Conservation (phyloP, 2,329 filamentous ascomycete species). For the Phyllosticta citribraziliensis region DNA sequence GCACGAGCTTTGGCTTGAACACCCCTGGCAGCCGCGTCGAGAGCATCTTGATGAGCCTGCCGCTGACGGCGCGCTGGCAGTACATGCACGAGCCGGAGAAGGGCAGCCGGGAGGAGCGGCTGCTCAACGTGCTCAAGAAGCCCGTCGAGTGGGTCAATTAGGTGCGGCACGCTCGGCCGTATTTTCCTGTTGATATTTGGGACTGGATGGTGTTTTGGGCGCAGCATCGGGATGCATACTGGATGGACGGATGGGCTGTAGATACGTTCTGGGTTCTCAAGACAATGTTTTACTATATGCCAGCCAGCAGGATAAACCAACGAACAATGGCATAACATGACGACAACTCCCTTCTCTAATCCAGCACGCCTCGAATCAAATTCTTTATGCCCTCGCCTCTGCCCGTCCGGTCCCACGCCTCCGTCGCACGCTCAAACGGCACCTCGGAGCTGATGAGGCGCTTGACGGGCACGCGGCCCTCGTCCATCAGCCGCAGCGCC, state of each 20-base stretch:
- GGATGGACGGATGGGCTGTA: no score
- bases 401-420: constrained; percentile 24
- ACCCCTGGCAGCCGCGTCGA: constrained; percentile 87
- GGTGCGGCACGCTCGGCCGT: not conserved
- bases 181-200: not conserved
- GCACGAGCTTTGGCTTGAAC: constrained; percentile 87
- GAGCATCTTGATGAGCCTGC: constrained; percentile 95
- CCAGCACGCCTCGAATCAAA: constrained; percentile 20
- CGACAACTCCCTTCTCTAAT: constrained; percentile 10
- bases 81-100: constrained; percentile 87
- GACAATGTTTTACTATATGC: no score
- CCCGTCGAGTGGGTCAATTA: constrained; percentile 47
- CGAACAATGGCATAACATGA: not conserved
- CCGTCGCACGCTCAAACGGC: constrained; percentile 20
- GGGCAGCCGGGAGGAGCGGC: constrained; percentile 64
- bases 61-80: constrained; percentile 83
- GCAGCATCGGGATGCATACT: no score
- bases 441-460: constrained; percentile 21
- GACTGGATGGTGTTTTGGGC: not conserved
- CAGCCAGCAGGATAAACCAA: not conserved
- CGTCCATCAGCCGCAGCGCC: constrained; percentile 18
- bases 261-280: no score
- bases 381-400: constrained; percentile 26
- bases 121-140: constrained; percentile 61
- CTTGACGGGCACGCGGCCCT: constrained; percentile 18